phyloP scores from a whole-genome alignment of 345 rosid genomes.

The Cardiospermum halicacabum region DNA sequence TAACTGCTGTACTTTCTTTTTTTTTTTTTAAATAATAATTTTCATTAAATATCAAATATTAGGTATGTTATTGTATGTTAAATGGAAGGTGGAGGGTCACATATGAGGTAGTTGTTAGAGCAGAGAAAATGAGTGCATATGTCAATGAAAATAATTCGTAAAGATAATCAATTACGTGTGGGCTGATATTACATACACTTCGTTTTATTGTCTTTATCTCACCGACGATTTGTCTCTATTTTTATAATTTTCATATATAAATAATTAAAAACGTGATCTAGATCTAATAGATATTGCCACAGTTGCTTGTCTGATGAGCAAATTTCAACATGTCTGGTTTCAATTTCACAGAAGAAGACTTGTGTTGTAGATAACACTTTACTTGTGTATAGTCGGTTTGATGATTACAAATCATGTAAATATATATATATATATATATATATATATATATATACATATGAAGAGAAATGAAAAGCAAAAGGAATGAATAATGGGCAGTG shows the following conservation, averaged over 20 bases:
- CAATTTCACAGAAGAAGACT: background rate
- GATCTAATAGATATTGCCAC: background rate
- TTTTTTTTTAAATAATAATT: too few relatives aligned
- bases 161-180: background rate
- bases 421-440: too few relatives aligned
- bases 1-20: too few relatives aligned
- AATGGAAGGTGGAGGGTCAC: background rate
- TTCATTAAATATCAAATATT: too few relatives aligned
- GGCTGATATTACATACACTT: background rate
- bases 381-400: background rate
- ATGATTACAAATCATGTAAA: background rate
- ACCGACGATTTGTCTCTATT: constrained; percentile 11
- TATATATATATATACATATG: too few relatives aligned
- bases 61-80: too few relatives aligned
- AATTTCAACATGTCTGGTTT: background rate
- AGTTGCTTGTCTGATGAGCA: background rate
- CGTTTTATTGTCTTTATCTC: background rate
- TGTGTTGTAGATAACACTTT: background rate
- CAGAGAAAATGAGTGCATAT: background rate
- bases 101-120: background rate
- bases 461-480: background rate
- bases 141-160: background rate
- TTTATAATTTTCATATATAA: background rate
- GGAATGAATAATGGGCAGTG: constrained; percentile 9
- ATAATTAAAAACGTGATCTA: background rate